These are phyloP conservation scores for Boletus smithii DNA, from an alignment of 1,284 basidiomycete species.

Conservation along the genomic window DNA sequence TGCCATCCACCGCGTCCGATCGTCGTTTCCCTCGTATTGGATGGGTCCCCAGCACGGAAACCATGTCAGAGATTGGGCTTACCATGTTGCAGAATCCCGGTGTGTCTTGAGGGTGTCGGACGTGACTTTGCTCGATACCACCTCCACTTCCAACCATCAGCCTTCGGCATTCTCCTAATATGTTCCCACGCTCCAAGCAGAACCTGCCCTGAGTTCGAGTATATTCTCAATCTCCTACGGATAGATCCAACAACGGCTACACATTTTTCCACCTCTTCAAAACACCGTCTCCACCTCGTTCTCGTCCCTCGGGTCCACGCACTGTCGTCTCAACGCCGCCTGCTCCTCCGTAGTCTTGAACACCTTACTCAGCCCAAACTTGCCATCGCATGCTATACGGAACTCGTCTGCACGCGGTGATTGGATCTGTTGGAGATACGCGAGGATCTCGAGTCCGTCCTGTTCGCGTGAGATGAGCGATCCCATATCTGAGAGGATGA, in stretches of 20 bases:
- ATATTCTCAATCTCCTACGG: neutral
- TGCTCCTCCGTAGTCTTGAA: conserved; percentile 57
- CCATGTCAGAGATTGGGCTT: conserved; percentile 17
- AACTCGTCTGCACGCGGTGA: conserved; percentile 60
- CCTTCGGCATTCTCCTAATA: conserved; percentile 20
- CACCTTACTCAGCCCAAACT: conserved; percentile 59
- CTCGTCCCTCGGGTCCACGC: conserved; percentile 26
- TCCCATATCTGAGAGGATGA: neutral
- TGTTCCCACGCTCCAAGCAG: conserved; percentile 21
- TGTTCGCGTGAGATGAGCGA: neutral
- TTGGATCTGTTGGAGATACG: conserved; percentile 46
- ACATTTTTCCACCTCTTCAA: conserved; percentile 7
- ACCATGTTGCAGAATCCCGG: conserved; percentile 27
- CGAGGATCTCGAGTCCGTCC: conserved; percentile 36
- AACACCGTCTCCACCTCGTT: conserved; percentile 26
- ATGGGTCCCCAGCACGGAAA: conserved; percentile 4
- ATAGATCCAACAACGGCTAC: too few species aligned
- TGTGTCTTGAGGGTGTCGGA: conserved; percentile 21
- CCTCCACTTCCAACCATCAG: too few species aligned
- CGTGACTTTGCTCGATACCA: conserved; percentile 14
- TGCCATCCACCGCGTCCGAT: conserved; percentile 13
- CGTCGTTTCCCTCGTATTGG: neutral
- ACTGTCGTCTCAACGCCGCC: conserved; percentile 22
- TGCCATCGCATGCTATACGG: conserved; percentile 46
- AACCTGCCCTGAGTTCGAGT: conserved; percentile 26